Conservation (phyloP, 495 filamentous ascomycete genomes). For the Xanthoparmelia taractica region DNA sequence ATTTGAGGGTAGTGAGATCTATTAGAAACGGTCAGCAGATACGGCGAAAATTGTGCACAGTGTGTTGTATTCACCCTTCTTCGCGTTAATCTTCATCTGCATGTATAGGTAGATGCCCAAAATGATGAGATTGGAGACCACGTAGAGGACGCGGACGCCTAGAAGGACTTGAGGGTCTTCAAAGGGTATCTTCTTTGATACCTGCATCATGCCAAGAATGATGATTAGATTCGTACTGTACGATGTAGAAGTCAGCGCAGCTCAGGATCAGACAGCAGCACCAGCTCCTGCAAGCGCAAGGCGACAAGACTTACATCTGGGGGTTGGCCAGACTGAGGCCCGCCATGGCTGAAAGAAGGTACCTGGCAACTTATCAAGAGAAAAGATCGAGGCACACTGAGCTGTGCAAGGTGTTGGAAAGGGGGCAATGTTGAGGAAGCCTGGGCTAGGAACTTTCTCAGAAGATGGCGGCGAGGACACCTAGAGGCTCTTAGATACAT, state of each 20-base stretch:
- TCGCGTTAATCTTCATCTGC: conserved; percentile 73
- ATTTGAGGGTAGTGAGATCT: conserved; percentile 98
- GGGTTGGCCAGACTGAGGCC: conserved; percentile 8
- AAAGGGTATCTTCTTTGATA: conserved; percentile 90
- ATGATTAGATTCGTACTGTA: conserved; percentile 81
- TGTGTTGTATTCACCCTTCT: conserved; percentile 66
- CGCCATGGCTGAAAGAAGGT: neutral
- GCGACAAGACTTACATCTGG: conserved; percentile 6
- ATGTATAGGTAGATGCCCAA: conserved; percentile 74
- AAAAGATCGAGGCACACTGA: neutral
- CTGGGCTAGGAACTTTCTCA: neutral
- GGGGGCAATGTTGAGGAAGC: neutral
- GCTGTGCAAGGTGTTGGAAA: neutral
- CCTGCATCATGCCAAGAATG: conserved; percentile 96
- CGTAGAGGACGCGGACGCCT: conserved; percentile 71
- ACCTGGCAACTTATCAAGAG: conserved; percentile 27
- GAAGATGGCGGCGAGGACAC: neutral
- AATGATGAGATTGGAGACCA: conserved; percentile 85
- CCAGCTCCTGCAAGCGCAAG: conserved; percentile 4
- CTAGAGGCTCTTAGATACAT: neutral
- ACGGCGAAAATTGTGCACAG: neutral
- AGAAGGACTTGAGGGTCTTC: conserved; percentile 84
- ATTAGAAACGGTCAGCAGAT: neutral
- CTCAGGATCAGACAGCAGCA: neutral
- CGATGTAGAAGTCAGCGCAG: neutral